Evolutionary conservation across 2,329 filamentous ascomycete species (phyloP), one percentile per base, ranked within the genome.

Genomic region (Ramularia endophylla): DNA sequence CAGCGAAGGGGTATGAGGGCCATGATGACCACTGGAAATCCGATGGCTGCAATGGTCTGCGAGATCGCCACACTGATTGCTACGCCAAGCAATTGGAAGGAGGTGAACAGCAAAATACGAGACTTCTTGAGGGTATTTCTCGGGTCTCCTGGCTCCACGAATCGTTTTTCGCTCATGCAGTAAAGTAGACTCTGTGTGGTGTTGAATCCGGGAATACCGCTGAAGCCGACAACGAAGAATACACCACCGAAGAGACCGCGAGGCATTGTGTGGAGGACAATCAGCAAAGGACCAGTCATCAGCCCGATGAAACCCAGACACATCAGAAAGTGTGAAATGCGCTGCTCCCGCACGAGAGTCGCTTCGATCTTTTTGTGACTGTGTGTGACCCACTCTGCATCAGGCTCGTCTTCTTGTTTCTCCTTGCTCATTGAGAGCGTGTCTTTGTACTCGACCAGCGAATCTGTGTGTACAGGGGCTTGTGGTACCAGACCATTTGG

Each of bases 401-500:
- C 63, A 3, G 44, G 43, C 13, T 65, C 66, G 33, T 68, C 62
- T 1, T 67, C 68, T 30, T 67, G 56, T 22, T 67, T 65, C 37
- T 69, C 71, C 35, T 68, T 62, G 22, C 65, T 66, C 12, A 69
- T 58, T 12, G 65, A 64, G 0, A 69, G 52, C 0, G 58, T 50
- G 16, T 69, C 70, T 39, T 59, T 55, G 56, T 65, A 64, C 17
- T 62, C 59, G 2, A 61, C 63, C 8, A 77, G 63, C 0, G 70
- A 71, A 48, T 74, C 74, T 2, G 75, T 80, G 53, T 79, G 76
- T 13, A 78, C 74, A 0, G 75, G 75, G 5, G 75, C 76, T 63
- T 78, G 74, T 0, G 75, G 74, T n/a, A 77, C 73, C 0, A 79
- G 64, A 4, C 75, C 75, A 43, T 79, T 79, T 2, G 75, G 75